Evolutionary conservation across 176 grass and related monocot species (phyloP).

Genomic region (Eleusine indica): DNA sequence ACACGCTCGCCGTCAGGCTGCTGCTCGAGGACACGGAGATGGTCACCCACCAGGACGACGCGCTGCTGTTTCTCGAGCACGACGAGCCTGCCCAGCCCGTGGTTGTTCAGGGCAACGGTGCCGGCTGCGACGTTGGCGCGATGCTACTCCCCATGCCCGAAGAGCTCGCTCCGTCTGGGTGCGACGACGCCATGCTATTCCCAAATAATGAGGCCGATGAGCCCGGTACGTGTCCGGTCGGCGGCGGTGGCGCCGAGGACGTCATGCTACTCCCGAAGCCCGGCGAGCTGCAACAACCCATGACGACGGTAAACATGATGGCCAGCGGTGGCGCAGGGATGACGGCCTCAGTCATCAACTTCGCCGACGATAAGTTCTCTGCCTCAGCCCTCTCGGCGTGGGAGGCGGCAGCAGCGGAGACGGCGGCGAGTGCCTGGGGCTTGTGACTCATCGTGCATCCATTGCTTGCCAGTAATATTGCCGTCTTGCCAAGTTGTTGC

Average conservation of each 20-base stretch:
- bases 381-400: neutral
- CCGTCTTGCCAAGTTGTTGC: neutral
- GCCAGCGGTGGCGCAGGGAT: neutral
- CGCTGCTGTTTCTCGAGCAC: constrained; percentile 15
- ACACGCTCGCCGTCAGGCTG: constrained; percentile 19
- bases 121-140: neutral
- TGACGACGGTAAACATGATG: neutral
- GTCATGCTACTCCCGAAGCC: constrained; percentile 17
- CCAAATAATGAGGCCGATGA: neutral
- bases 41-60: constrained; percentile 44
- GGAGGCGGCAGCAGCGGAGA: neutral
- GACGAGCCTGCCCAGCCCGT: neutral
- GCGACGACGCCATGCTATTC: neutral
- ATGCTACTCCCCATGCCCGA: neutral
- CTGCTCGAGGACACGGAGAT: constrained; percentile 47
- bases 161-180: neutral
- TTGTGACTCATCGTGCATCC: neutral
- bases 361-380: neutral
- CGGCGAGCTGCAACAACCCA: neutral
- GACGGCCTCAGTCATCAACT: neutral
- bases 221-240: neutral
- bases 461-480: neutral
- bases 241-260: neutral
- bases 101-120: neutral
- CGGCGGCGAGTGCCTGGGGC: neutral